Percentiles rank a stretch among this genome's conserved stretches.
Evolutionary conservation across 345 rosid genomes (phyloP).

Genomic region (Melastoma malabathricum): DNA sequence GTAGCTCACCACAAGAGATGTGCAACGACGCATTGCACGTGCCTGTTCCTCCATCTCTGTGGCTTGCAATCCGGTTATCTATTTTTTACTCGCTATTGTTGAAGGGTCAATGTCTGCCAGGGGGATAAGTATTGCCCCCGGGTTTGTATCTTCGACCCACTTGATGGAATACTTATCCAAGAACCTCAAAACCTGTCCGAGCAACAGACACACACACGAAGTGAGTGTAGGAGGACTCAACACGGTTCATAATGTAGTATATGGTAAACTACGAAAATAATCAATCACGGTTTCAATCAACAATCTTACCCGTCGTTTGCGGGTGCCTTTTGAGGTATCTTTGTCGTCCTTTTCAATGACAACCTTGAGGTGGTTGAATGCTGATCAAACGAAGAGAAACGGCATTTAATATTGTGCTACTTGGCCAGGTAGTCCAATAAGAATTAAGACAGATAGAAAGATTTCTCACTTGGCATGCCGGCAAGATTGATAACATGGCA

Average conservation of each 20-base stretch:
- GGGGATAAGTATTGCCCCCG: slow-evolving; percentile 26
- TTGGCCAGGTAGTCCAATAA: neutral
- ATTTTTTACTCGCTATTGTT: slow-evolving; percentile 25
- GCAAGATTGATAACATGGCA: slow-evolving; percentile 28
- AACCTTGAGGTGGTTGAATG: slow-evolving; percentile 31
- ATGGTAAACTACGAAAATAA: neutral
- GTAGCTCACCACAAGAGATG: too few relatives aligned
- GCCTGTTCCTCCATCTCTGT: too few relatives aligned
- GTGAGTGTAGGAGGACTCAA: neutral
- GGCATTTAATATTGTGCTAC: neutral
- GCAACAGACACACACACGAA: neutral
- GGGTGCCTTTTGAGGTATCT: slow-evolving; percentile 26
- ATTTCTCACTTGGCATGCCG: slow-evolving; percentile 39
- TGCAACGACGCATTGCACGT: too few relatives aligned
- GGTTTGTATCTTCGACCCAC: slow-evolving; percentile 29
- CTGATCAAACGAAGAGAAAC: slow-evolving; percentile 12
- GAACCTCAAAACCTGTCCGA: slow-evolving; percentile 27
- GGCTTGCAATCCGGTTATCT: neutral
- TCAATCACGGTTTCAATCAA: neutral
- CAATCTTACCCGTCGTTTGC: slow-evolving; percentile 32
- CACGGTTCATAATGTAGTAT: neutral
- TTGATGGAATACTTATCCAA: slow-evolving; percentile 33
- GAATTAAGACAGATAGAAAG: slow-evolving; percentile 4
- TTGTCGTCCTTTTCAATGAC: slow-evolving; percentile 23
- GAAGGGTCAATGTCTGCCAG: slow-evolving; percentile 27